A percentile compares a stretch with the other conserved stretches of the same genome.
phyloP scores from a whole-genome alignment of 768 basidiomycete genomes.

The Brasilioporus rufonigricans region DNA sequence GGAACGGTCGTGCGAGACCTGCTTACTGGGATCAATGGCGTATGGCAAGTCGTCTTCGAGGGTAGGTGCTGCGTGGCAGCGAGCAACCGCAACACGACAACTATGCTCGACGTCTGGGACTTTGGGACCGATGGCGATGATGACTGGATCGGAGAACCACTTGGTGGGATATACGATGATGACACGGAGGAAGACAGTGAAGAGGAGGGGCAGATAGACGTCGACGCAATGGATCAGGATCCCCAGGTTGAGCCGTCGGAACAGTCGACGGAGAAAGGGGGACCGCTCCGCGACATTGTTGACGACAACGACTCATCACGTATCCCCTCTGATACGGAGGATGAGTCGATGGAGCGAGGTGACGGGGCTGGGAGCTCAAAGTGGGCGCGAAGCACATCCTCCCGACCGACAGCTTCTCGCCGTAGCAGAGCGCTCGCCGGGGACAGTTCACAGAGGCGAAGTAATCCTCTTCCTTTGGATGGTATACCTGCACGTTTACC shows the following conservation, averaged over 20 bases:
- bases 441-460: constrained; percentile 27
- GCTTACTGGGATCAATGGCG: constrained; percentile 86
- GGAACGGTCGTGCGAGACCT: constrained; percentile 86
- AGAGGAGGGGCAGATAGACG: constrained; percentile 54
- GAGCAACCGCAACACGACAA: constrained; percentile 73
- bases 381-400: constrained; percentile 27
- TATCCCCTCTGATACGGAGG: constrained; percentile 28
- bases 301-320: constrained; percentile 27
- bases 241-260: constrained; percentile 37
- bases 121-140: constrained; percentile 73
- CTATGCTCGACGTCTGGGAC: constrained; percentile 88
- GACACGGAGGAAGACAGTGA: constrained; percentile 46
- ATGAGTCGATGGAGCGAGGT: constrained; percentile 32
- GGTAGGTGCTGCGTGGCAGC: constrained; percentile 95
- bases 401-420: constrained; percentile 14
- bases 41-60: constrained; percentile 98
- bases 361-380: constrained; percentile 29
- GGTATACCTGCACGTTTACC: constrained; percentile 37
- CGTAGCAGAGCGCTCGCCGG: constrained; percentile 17
- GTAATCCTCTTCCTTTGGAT: constrained; percentile 25
- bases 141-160: constrained; percentile 81
- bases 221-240: constrained; percentile 75
- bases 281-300: constrained; percentile 26
- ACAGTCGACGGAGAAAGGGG: constrained; percentile 27
- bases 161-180: constrained; percentile 73